A percentile compares a stretch with the other conserved stretches of the same genome.
phyloP scores from a whole-genome alignment of 176 grass and related monocot species.

The Oropetium thomaeum region DNA sequence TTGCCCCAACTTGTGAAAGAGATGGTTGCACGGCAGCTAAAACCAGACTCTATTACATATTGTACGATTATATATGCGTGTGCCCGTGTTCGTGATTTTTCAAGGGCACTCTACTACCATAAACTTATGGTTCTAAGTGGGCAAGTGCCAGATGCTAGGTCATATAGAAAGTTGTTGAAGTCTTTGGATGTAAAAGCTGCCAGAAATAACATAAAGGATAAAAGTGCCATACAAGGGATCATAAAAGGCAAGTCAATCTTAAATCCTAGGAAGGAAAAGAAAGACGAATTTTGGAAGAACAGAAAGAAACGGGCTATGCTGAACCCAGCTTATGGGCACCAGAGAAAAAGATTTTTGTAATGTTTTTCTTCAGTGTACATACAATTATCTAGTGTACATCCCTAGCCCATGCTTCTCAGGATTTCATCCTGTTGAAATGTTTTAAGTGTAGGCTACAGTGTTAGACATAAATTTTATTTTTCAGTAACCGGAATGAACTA shows the following conservation, averaged over 20 bases:
- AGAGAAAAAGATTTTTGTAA: conserved; percentile 37
- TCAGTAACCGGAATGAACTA: too few relatives aligned
- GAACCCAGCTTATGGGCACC: conserved; percentile 16
- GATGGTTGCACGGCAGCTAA: conserved; percentile 60
- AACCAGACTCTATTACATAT: conserved; percentile 86
- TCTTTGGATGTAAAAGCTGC: conserved; percentile 64
- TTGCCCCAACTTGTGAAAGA: conserved; percentile 85
- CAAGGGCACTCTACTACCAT: conserved; percentile 84
- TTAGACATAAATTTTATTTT: not conserved
- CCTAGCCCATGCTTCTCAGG: not conserved
- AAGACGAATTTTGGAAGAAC: conserved; percentile 96
- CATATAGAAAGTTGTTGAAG: conserved; percentile 71
- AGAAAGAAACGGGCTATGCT: conserved; percentile 45
- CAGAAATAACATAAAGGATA: conserved; percentile 73
- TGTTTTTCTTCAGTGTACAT: not conserved
- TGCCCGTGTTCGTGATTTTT: conserved; percentile 71
- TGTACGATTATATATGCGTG: conserved; percentile 82
- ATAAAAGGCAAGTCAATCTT: conserved; percentile 62
- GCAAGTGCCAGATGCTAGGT: conserved; percentile 60
- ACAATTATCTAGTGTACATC: not conserved
- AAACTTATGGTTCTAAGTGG: conserved; percentile 82
- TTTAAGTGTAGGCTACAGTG: not conserved
- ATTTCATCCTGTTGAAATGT: not conserved
- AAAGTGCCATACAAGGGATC: conserved; percentile 67
- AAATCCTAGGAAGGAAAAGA: conserved; percentile 63